These are phyloP conservation scores for Drosera capensis DNA, from an alignment of 148 eudicot species.

Conservation along the genomic window DNA sequence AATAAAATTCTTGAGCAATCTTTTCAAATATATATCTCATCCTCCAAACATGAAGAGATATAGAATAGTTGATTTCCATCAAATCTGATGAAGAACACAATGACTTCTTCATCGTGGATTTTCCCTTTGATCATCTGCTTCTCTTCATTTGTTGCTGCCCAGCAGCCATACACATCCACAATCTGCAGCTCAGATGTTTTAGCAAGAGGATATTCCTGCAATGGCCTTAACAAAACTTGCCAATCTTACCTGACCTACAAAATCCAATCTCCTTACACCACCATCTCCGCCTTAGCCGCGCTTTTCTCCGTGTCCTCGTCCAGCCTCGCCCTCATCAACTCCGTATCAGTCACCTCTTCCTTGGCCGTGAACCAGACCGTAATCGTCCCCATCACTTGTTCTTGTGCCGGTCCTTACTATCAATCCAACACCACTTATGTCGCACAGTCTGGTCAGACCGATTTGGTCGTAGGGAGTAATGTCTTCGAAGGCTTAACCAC, in stretches of 20 bases:
- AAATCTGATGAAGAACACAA: no score
- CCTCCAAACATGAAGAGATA: no score
- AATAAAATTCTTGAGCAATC: no score
- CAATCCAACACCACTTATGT: constrained; percentile 44
- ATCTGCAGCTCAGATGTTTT: constrained; percentile 20
- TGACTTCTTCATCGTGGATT: no score
- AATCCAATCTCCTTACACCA: constrained; percentile 33
- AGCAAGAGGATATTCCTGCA: constrained; percentile 54
- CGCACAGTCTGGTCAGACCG: constrained; percentile 14
- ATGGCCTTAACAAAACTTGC: constrained; percentile 46
- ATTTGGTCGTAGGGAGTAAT: constrained; percentile 22
- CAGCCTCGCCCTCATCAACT: constrained; percentile 32
- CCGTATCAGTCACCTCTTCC: constrained; percentile 15
- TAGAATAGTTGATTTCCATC: no score
- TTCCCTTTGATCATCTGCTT: constrained; percentile 8
- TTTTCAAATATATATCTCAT: no score
- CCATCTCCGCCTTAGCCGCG: constrained; percentile 37
- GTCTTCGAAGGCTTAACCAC: constrained; percentile 59
- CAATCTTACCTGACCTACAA: constrained; percentile 55
- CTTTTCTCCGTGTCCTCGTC: constrained; percentile 25
- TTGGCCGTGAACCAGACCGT: constrained; percentile 30
- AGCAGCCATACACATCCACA: constrained; percentile 45
- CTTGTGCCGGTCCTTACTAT: constrained; percentile 54
- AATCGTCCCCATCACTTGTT: constrained; percentile 61
- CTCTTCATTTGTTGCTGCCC: constrained; percentile 22